Evolutionary conservation across 306 rosid species (phyloP).

Genomic region (Senna siamea): DNA sequence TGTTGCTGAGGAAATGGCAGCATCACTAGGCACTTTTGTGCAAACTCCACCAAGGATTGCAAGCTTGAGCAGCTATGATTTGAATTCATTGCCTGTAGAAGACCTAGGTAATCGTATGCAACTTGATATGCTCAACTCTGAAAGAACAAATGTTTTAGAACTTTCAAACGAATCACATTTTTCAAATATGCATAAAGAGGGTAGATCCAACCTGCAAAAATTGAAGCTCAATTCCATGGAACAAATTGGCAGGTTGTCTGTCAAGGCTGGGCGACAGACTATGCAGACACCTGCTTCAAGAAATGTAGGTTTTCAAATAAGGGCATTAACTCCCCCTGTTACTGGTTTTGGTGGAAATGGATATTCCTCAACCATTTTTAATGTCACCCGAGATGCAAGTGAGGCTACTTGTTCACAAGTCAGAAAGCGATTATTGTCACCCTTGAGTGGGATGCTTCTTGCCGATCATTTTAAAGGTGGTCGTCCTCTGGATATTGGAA

Average conservation of each 20-base stretch:
- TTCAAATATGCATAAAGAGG: conserved; percentile 42
- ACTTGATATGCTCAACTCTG: conserved; percentile 49
- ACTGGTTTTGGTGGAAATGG: conserved; percentile 44
- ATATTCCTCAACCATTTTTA: conserved; percentile 42
- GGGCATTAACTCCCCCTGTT: conserved; percentile 41
- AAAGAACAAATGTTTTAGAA: conserved; percentile 44
- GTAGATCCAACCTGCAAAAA: conserved; percentile 44
- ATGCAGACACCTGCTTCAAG: conserved; percentile 56
- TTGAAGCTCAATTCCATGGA: conserved; percentile 52
- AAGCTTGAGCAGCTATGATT: conserved; percentile 54
- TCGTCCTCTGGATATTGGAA: conserved; percentile 43
- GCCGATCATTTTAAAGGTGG: conserved; percentile 55
- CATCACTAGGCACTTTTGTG: conserved; percentile 57
- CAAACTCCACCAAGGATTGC: conserved; percentile 52
- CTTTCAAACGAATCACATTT: conserved; percentile 50
- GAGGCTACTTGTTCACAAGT: conserved; percentile 44
- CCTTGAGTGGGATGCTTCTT: conserved; percentile 59
- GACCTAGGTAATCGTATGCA: conserved; percentile 42
- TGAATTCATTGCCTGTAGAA: conserved; percentile 59
- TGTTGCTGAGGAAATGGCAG: conserved; percentile 65
- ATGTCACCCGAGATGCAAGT: conserved; percentile 37
- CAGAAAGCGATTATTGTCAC: conserved; percentile 59
- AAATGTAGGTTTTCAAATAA: conserved; percentile 67
- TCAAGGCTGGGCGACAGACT: conserved; percentile 44
- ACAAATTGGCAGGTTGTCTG: conserved; percentile 46